Base-by-base conservation (phyloP, 257 asterid species). In the Catharanthus roseus region DNA sequence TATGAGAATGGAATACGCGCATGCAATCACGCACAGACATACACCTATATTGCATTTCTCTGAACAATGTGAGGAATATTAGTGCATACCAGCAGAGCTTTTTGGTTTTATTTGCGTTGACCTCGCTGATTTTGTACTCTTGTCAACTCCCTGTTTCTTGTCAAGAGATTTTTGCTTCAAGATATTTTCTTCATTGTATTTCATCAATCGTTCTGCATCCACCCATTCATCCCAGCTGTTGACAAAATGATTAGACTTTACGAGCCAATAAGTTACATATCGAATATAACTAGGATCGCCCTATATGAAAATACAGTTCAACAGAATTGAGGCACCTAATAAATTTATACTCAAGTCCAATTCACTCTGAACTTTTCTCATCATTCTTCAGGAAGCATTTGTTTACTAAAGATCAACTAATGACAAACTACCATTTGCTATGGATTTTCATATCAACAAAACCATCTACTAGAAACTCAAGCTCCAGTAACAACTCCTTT, bases 201-300 rank as follows among this genome's bases (percentile, higher is more conserved):
- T 95, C 91, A 95, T 77, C 90, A 95, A 69, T 74, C 97, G 97
- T 71, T 85, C 92, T 70, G 77, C 77, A 68, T 89, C 90, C 73
- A 95, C 97, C 97, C 97, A 95, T 81, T 91, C 99, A 82, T 95
- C 99, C 97, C 97, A 95, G 81, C 99, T 95, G 84, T 82, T 77
- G 81, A 69, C 67, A 81, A 78, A 73, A 76, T 55, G 75, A 76
- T 71, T 13, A 77, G 69, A 62, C 34, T 73, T 75, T 28, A 76
- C 58, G 74, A 71, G 78, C 68, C 15, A 51, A 8, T 41, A 69
- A 53, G 16, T 31, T 47, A 26, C 47, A 36, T 53, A 53, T 12
- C 16, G 2, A 42, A 21, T 12, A 60, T 34, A 16, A 28, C 38
- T 8, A 28, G 11, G 47, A 68, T 29, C 58, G 42, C 6, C 0